phyloP scores from a whole-genome alignment of 2,329 filamentous ascomycete genomes.

The Pyrenochaeta sp. region DNA sequence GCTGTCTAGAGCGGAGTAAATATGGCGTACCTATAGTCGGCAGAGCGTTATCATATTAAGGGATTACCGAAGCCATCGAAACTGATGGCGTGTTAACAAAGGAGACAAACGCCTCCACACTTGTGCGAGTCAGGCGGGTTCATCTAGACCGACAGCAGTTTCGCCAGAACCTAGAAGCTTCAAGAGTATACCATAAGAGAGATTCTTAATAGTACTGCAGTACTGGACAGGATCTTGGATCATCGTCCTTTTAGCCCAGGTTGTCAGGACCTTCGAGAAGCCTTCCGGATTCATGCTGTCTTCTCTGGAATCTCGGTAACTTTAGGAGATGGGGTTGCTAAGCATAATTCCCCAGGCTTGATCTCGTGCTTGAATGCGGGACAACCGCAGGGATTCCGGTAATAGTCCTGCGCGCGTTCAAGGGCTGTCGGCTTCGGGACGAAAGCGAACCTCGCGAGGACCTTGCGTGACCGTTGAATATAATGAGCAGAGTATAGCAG shows the following conservation, averaged over 20 bases:
- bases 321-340: constrained; percentile 20
- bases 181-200: constrained; percentile 4
- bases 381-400: constrained; percentile 21
- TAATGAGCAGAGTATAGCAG: too few species aligned
- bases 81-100: constrained; percentile 21
- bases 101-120: constrained; percentile 18
- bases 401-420: constrained; percentile 9
- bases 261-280: constrained; percentile 35
- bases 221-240: constrained; percentile 34
- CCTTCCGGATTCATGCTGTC: constrained; percentile 30
- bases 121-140: constrained; percentile 30
- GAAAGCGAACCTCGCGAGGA: constrained; percentile 1
- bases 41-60: constrained; percentile 20
- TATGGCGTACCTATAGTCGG: constrained; percentile 21
- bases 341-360: constrained; percentile 26
- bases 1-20: not conserved
- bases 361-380: constrained; percentile 18
- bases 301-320: constrained; percentile 11
- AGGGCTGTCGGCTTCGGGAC: not conserved
- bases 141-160: constrained; percentile 23
- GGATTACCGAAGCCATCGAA: constrained; percentile 17
- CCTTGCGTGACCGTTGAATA: too few species aligned
- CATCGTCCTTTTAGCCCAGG: constrained; percentile 33
- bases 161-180: constrained; percentile 15
- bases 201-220: constrained; percentile 22